Percentiles rank a stretch among this genome's conserved stretches.
These are phyloP conservation scores for Penicillium arizonense DNA, from an alignment of 495 filamentous ascomycete genomes.

Conservation along the genomic window DNA sequence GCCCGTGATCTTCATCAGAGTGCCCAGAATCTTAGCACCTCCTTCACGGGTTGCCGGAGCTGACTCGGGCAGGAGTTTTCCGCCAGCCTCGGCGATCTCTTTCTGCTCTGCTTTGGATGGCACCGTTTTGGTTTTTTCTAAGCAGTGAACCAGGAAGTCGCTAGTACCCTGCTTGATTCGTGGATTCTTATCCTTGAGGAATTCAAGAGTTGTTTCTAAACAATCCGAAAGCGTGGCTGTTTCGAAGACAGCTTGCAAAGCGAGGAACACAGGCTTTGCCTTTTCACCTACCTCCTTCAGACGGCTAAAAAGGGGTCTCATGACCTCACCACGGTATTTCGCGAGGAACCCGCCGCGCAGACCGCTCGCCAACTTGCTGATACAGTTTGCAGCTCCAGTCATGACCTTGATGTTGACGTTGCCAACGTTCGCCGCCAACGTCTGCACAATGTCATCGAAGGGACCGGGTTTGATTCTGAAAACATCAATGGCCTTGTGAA, in stretches of 20 bases:
- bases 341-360: slow-evolving; percentile 66
- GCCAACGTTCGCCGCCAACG: slow-evolving; percentile 93
- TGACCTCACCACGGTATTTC: slow-evolving; percentile 76
- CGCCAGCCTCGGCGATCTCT: slow-evolving; percentile 79
- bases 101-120: slow-evolving; percentile 82
- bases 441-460: slow-evolving; percentile 78
- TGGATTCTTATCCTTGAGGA: slow-evolving; percentile 90
- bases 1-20: slow-evolving; percentile 97
- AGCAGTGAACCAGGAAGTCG: slow-evolving; percentile 83
- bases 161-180: slow-evolving; percentile 94
- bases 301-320: slow-evolving; percentile 87
- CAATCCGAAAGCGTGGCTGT: slow-evolving; percentile 79
- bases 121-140: slow-evolving; percentile 78
- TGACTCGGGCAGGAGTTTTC: slow-evolving; percentile 86
- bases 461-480: slow-evolving; percentile 90
- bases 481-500: slow-evolving; percentile 74
- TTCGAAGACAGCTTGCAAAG: slow-evolving; percentile 81
- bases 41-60: slow-evolving; percentile 80
- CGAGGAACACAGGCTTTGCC: slow-evolving; percentile 59
- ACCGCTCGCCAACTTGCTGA: slow-evolving; percentile 89
- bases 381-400: slow-evolving; percentile 88
- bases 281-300: slow-evolving; percentile 64
- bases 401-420: slow-evolving; percentile 97
- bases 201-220: slow-evolving; percentile 84
- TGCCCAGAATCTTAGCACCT: slow-evolving; percentile 89